A percentile compares a stretch with the other conserved stretches of the same genome.
phyloP scores from a whole-genome alignment of 2,329 filamentous ascomycete genomes.

The Talaromyces marneffei region DNA sequence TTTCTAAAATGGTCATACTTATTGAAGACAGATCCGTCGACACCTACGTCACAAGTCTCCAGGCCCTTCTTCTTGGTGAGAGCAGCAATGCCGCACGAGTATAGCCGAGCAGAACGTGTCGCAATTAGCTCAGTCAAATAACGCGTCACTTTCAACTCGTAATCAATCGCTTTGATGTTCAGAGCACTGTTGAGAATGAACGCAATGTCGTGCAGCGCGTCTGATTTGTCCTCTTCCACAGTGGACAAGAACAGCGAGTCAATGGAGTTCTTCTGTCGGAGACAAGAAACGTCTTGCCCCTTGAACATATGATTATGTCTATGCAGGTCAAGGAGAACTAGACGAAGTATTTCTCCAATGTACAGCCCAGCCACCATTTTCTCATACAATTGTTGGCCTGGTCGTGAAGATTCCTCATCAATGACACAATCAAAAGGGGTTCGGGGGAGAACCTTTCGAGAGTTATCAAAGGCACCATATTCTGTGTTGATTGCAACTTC shows the following conservation, averaged over 20 bases:
- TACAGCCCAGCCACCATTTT: slow-evolving; percentile 96
- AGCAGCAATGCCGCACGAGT: slow-evolving; percentile 89
- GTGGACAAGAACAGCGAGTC: slow-evolving; percentile 86
- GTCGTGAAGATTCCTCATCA: slow-evolving; percentile 81
- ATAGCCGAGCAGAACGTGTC: slow-evolving; percentile 83
- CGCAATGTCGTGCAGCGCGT: slow-evolving; percentile 79
- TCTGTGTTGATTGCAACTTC: slow-evolving; percentile 92
- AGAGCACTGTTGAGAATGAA: slow-evolving; percentile 73
- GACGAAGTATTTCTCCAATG: slow-evolving; percentile 83
- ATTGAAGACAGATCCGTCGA: slow-evolving; percentile 94
- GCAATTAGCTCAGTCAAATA: slow-evolving; percentile 89
- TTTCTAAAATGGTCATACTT: slow-evolving; percentile 97
- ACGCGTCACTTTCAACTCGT: slow-evolving; percentile 80
- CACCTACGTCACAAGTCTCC: slow-evolving; percentile 78
- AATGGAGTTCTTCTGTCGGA: slow-evolving; percentile 75
- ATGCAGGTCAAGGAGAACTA: slow-evolving; percentile 76
- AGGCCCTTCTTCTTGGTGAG: slow-evolving; percentile 92
- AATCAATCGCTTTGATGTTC: slow-evolving; percentile 60
- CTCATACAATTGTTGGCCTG: slow-evolving; percentile 87
- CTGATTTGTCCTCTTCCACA: slow-evolving; percentile 86
- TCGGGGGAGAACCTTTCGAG: slow-evolving; percentile 71
- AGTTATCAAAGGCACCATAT: slow-evolving; percentile 89
- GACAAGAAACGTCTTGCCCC: slow-evolving; percentile 67
- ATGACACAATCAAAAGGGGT: slow-evolving; percentile 68
- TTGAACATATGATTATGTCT: slow-evolving; percentile 72